Conservation (phyloP, 768 basidiomycete species). For the Jaapia argillacea region DNA sequence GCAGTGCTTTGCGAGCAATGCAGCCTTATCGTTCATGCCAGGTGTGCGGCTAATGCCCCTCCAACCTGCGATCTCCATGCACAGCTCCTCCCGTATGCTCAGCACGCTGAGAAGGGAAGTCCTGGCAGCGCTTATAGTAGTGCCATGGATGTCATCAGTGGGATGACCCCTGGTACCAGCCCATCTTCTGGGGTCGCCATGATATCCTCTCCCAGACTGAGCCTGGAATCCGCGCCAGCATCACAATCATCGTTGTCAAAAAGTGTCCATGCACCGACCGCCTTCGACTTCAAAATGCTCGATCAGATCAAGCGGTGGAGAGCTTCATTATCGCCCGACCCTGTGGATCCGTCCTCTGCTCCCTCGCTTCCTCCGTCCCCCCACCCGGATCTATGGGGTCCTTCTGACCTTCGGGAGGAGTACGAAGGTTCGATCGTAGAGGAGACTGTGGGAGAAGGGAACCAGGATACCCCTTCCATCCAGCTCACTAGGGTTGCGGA, state of each 20-base stretch:
- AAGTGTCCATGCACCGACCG: constrained; percentile 37
- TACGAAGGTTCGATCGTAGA: too few species aligned
- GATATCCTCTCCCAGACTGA: constrained; percentile 32
- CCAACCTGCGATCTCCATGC: constrained; percentile 77
- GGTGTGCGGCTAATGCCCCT: constrained; percentile 63
- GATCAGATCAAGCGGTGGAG: constrained; percentile 55
- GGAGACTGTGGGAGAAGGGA: constrained; percentile 39
- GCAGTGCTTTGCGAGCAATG: constrained; percentile 86
- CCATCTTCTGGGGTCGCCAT: constrained; percentile 47
- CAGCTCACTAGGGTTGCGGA: constrained; percentile 64
- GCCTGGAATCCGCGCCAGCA: constrained; percentile 32
- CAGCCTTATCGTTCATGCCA: constrained; percentile 79
- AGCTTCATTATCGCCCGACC: constrained; percentile 42
- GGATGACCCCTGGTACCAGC: constrained; percentile 22
- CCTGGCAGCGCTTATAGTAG: constrained; percentile 42
- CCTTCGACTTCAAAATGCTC: constrained; percentile 38
- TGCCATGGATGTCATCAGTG: constrained; percentile 35
- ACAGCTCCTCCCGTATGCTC: constrained; percentile 68
- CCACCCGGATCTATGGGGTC: too few species aligned
- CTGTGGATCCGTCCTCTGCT: constrained; percentile 19
- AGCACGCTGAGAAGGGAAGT: constrained; percentile 64
- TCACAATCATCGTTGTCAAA: constrained; percentile 21
- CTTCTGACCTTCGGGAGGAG: too few species aligned
- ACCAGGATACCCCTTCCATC: constrained; percentile 50
- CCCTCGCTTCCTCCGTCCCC: constrained; percentile 14